Evolutionary conservation across 2,329 filamentous ascomycete species (phyloP), one percentile per base, ranked within the genome.

Genomic region (Fusarium decemcellulare): DNA sequence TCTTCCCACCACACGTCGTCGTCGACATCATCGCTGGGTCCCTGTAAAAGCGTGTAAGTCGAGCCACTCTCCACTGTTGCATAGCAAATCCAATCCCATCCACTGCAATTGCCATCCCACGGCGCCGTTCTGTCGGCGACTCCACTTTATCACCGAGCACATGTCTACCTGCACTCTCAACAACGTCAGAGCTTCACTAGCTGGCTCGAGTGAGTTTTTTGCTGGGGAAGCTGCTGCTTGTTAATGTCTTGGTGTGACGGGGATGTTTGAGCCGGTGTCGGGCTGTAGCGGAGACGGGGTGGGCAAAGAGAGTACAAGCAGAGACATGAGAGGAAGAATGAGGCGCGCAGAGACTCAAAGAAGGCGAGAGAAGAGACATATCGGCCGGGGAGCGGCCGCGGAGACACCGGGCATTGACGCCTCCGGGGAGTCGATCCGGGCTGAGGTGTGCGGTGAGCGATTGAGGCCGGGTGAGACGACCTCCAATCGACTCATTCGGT

Each of bases 91-190:
- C 71, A 73, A 72, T 64, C 61, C 68, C 56, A 65, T 60, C 60
- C 66, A 65, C 48, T 59, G 57, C 46, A 68, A 63, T 67, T 67
- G 61, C 36, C 69, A 50, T 61, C 34, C 60, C 68, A 67, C 62
- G 67, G 61, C 52, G 54, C 59, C 56, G 67, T 57, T 50, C 40
- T 59, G 54, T 59, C 51, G 61, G 60, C 60, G 54, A 64, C 59
- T 60, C 72, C 72, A 74, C 72, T 73, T 72, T 74, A 74, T 48
- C 72, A 74, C 72, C 72, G 72, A 74, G 60, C 53, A 63, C 55
- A 56, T 29, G 54, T 53, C 51, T 29, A 39, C 23, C 37, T 47
- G 54, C 44, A 29, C 54, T 39, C 59, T 72, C 68, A 72, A 65
- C 66, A 70, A 73, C 61, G 68, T 63, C 68, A 68, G 64, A 58